phyloP scores from a whole-genome alignment of 208 protist species.

The Balamuthia mandrillaris region DNA sequence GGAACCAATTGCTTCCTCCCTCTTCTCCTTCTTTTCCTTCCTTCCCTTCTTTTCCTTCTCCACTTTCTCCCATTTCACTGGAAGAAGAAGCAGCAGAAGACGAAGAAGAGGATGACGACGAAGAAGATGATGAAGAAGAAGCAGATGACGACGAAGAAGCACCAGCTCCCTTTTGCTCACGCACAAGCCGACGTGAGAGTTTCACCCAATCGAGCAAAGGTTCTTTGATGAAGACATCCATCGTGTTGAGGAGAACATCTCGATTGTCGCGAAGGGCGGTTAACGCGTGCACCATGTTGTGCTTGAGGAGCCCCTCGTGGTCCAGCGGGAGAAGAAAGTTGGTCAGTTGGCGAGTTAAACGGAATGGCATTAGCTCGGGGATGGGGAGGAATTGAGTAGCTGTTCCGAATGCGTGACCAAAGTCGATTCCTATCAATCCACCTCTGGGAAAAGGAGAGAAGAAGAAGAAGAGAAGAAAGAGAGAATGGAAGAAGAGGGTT shows the following conservation, averaged over 20 bases:
- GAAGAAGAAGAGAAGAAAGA: background rate
- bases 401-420: constrained; percentile 88
- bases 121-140: background rate
- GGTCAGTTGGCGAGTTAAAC: constrained; percentile 81
- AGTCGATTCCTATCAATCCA: constrained; percentile 87
- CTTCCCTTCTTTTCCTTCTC: background rate
- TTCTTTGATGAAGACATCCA: constrained; percentile 85
- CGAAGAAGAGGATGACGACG: background rate
- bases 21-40: constrained; percentile 41
- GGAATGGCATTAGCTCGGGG: constrained; percentile 90
- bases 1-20: constrained; percentile 55
- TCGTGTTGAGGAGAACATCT: constrained; percentile 73
- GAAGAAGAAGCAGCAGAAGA: too few species aligned
- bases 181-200: constrained; percentile 36
- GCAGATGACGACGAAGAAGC: background rate
- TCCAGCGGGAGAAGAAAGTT: constrained; percentile 75
- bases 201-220: constrained; percentile 77
- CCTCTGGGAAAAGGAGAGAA: constrained; percentile 49
- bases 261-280: constrained; percentile 63
- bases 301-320: constrained; percentile 55
- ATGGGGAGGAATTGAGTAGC: constrained; percentile 79
- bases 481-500: background rate
- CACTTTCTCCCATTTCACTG: too few species aligned
- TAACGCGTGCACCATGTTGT: constrained; percentile 73
- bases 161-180: constrained; percentile 41